These are phyloP conservation scores for Naganishia sp. DNA, from an alignment of 1,284 basidiomycete species.

Conservation along the genomic window DNA sequence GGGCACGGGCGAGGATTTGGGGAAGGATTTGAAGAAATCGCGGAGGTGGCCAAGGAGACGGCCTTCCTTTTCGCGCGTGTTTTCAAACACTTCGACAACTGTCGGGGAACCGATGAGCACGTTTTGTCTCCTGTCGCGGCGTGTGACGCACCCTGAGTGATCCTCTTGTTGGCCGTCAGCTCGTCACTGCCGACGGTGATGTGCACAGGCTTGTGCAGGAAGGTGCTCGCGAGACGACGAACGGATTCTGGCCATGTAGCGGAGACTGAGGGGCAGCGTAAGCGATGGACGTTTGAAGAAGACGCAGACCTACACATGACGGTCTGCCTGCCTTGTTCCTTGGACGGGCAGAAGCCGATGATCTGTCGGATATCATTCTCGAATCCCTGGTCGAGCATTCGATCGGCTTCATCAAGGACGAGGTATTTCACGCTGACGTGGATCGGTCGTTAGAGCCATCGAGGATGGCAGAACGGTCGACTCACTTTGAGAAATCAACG, in stretches of 20 bases:
- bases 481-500: slow-evolving; percentile 74
- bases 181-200: slow-evolving; percentile 96
- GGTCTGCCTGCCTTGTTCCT: slow-evolving; percentile 69
- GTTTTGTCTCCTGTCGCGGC: background rate
- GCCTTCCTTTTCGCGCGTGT: slow-evolving; percentile 79
- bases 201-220: slow-evolving; percentile 80
- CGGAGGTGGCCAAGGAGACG: slow-evolving; percentile 69
- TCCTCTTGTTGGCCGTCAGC: slow-evolving; percentile 87
- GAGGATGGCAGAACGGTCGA: slow-evolving; percentile 28
- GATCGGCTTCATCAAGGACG: slow-evolving; percentile 95
- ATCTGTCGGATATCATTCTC: slow-evolving; percentile 97
- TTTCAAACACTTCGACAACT: slow-evolving; percentile 85
- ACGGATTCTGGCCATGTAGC: slow-evolving; percentile 98
- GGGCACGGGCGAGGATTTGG: slow-evolving; percentile 50
- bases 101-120: background rate
- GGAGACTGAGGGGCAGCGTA: slow-evolving; percentile 64
- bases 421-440: slow-evolving; percentile 74
- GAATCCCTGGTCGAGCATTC: slow-evolving; percentile 98
- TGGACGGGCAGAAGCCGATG: slow-evolving; percentile 73
- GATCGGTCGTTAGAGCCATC: no score
- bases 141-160: slow-evolving; percentile 59
- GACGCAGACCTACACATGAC: slow-evolving; percentile 75
- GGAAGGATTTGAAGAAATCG: slow-evolving; percentile 61
- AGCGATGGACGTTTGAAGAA: background rate
- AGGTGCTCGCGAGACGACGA: slow-evolving; percentile 86